Evolutionary conservation across 345 rosid genomes (phyloP), one percentile per base, ranked within the genome.

Genomic region (Cardamine occulta): DNA sequence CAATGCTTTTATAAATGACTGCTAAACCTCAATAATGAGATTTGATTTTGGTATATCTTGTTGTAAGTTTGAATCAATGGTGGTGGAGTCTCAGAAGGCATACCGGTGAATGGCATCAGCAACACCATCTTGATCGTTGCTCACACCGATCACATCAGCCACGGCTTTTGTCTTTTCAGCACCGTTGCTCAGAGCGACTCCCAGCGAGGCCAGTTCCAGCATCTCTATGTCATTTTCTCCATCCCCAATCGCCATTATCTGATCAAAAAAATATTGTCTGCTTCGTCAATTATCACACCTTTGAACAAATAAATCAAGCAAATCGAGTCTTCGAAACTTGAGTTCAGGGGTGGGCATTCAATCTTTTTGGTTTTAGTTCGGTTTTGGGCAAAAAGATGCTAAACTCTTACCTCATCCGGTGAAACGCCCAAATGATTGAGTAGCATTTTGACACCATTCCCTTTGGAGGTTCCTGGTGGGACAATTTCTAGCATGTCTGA

Each of bases 191-290:
- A 92, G 84, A 74, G 89, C 98, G 40, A 92, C 63, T 47, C 97
- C 99, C 4, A 85, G 81, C 15, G 98, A 82, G 18, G 97, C 99
- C 72, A 95, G 55, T 82, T 92, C 86, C 34, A 92, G 96, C 97
- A 92, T 92, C 85, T 92, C 94, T 8, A 82, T 66, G 61, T 95
- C 98, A 29, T 92, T 93, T 79, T 96, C 99, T 15, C 98, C 99
- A 67, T 89, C 99, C 11, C 98, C 97, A 42, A 96, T 87, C 8
- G 97, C 98, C 97, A 95, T 88, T 71, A 93, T 80, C 99, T 93
- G 85, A 65, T 66, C 1, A 42, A 1, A 73, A 73, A 74, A 47
- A 23, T 35, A 9, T 15, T 2, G 14, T 37, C 58, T 24, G 51
- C 35, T 42, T 48, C 37, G 47, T 65, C 35, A 67, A 7, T 39